A percentile compares a stretch with the other conserved stretches of the same genome.
These are phyloP conservation scores for Phytopythium litorale DNA, from an alignment of 352 stramenopile species.

Conservation along the genomic window DNA sequence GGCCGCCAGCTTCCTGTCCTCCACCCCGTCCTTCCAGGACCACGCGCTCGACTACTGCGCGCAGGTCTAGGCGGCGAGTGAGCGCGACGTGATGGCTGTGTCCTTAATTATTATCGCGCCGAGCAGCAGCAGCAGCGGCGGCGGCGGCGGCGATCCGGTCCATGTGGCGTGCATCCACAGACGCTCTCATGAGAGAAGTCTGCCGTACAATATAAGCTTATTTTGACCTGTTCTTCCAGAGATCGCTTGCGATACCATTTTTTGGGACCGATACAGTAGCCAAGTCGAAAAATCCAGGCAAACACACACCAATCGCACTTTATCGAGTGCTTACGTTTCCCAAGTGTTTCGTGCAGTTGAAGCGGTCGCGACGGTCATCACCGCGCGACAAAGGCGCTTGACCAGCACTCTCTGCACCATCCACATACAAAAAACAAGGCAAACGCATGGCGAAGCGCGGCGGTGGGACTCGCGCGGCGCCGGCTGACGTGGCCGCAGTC, in stretches of 20 bases:
- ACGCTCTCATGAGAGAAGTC: not conserved
- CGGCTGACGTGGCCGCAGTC: not conserved
- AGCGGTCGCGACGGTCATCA: not conserved
- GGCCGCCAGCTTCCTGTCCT: not conserved
- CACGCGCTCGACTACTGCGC: conserved; percentile 23
- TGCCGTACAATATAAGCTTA: not conserved
- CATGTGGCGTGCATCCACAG: not conserved
- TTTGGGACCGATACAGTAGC: no score
- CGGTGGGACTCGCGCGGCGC: not conserved
- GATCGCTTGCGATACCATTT: not conserved
- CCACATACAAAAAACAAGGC: not conserved
- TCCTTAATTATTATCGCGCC: conserved; percentile 1
- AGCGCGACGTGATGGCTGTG: not conserved
- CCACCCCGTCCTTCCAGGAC: conserved; percentile 19
- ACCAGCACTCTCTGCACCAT: not conserved
- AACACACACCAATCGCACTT: not conserved
- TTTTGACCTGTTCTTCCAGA: not conserved
- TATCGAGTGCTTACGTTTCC: not conserved
- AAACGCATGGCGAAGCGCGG: not conserved
- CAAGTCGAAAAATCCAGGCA: not conserved
- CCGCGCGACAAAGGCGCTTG: not conserved
- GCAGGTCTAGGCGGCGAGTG: conserved; percentile 9
- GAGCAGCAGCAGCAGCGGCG: not conserved
- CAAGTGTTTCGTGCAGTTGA: not conserved
- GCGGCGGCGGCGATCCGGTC: not conserved